Base-by-base conservation (phyloP, 129 eudicot genomes). In the Oenanthe sinensis region DNA sequence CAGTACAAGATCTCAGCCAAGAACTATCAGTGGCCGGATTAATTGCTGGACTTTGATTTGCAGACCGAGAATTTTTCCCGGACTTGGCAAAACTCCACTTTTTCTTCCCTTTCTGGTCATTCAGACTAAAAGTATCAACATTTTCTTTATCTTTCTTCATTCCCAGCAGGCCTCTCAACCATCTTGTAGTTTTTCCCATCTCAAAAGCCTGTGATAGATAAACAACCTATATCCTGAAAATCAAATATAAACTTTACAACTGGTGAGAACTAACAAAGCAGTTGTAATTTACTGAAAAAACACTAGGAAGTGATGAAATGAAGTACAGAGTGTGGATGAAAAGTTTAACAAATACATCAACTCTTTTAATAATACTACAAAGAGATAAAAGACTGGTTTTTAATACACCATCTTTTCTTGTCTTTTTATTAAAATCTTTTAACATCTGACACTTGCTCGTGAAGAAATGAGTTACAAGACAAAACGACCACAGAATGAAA, bases 131-230 rank as follows among this genome's bases (percentile, higher is more conserved):
- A 71, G 60, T 79, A 58, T 89, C 89, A 0, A 84, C 85, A 43
- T 88, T 89, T 79, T 91, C 92, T 75, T 84, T 94, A 44, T 89
- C 91, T 86, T 91, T 93, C 85, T 89, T 89, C 92, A 88, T 87
- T 8, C 98, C 97, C 84, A 91, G 68, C 77, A 91, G 71, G 20
- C 93, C 89, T 83, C 76, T 91, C 15, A 94, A 83, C 97, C 97
- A 94, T 63, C 93, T 87, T 19, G 96, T 78, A 79, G 98, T 91
- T 82, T 86, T 94, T 19, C 98, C 97, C 98, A 94, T 94, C 44
- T 79, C 47, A 26, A 68, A 68, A 37, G 24, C 69, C 37, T n/a
- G 14, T 3, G 15, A 74, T 74, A 83, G 58, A 77, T 20, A 75
- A 79, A 79, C 79, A 77, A 45, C 77, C 40, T 76, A 33, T 60